Evolutionary conservation across 2,329 filamentous ascomycete genomes (phyloP).

Genomic region (Trichophyton simii): DNA sequence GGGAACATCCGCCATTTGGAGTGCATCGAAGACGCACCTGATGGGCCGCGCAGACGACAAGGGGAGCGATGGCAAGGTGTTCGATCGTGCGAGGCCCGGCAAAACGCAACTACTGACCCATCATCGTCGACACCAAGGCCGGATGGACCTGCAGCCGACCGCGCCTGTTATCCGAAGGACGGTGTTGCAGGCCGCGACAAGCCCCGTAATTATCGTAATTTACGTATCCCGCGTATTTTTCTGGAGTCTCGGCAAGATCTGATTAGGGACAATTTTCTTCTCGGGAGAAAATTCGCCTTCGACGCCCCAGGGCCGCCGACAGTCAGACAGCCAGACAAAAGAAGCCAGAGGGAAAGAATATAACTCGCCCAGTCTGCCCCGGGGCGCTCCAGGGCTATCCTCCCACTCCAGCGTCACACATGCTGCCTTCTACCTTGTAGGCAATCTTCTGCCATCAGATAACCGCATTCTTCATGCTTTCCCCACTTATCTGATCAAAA

Average conservation of each 20-base stretch:
- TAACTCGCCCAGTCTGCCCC: background rate
- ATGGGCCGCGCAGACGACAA: background rate
- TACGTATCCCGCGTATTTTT: background rate
- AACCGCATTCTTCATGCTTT: background rate
- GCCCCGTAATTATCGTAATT: background rate
- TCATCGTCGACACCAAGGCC: background rate
- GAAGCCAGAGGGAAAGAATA: background rate
- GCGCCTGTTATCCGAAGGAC: background rate
- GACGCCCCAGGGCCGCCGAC: background rate
- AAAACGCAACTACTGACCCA: background rate
- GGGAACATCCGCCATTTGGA: background rate
- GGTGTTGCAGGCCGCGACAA: background rate
- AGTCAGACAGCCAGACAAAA: background rate
- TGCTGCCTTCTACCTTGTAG: background rate
- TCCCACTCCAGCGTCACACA: no score
- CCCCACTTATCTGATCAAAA: constrained; percentile 2
- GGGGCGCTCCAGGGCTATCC: background rate
- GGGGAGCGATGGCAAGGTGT: background rate
- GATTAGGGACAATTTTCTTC: background rate
- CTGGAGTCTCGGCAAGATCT: constrained; percentile 2
- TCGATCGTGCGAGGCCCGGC: background rate
- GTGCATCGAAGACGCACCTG: background rate
- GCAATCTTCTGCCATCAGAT: background rate
- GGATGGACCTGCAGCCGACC: background rate
- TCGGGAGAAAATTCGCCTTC: background rate